Conservation (phyloP, 352 stramenopile genomes). For the Lagenidium sp. region DNA sequence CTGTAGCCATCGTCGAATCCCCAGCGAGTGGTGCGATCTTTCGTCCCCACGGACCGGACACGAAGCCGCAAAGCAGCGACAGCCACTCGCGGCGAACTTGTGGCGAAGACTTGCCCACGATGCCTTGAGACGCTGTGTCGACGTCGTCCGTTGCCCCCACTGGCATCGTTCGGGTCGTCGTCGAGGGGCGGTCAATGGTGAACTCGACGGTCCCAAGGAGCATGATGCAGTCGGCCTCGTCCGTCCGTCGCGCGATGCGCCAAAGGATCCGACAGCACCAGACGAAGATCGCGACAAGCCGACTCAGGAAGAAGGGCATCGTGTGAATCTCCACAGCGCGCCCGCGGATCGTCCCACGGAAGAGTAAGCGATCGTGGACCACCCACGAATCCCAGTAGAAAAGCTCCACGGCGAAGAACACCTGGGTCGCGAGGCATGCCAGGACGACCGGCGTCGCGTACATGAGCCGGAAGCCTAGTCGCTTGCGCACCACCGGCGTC, state of each 20-base stretch:
- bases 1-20: too few species aligned
- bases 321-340: background rate
- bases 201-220: slow-evolving; percentile 17
- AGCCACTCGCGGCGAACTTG: too few species aligned
- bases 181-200: too few species aligned
- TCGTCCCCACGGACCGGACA: too few species aligned
- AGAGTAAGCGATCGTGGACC: background rate
- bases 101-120: too few species aligned
- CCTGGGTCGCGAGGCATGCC: slow-evolving; percentile 7
- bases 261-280: slow-evolving; percentile 6
- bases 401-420: slow-evolving; percentile 18
- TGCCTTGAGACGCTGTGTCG: too few species aligned
- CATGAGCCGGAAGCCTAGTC: slow-evolving; percentile 14
- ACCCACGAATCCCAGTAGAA: slow-evolving; percentile 3
- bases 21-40: too few species aligned
- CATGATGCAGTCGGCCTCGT: slow-evolving; percentile 16
- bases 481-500: slow-evolving; percentile 8
- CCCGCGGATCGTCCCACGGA: background rate
- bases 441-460: slow-evolving; percentile 9
- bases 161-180: too few species aligned
- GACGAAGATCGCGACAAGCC: background rate
- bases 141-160: too few species aligned
- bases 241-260: slow-evolving; percentile 8
- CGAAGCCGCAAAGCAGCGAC: too few species aligned
- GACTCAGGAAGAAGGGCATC: slow-evolving; percentile 4